Conservation (phyloP, 139 green algal species). For the Monoraphidium neglectum region DNA sequence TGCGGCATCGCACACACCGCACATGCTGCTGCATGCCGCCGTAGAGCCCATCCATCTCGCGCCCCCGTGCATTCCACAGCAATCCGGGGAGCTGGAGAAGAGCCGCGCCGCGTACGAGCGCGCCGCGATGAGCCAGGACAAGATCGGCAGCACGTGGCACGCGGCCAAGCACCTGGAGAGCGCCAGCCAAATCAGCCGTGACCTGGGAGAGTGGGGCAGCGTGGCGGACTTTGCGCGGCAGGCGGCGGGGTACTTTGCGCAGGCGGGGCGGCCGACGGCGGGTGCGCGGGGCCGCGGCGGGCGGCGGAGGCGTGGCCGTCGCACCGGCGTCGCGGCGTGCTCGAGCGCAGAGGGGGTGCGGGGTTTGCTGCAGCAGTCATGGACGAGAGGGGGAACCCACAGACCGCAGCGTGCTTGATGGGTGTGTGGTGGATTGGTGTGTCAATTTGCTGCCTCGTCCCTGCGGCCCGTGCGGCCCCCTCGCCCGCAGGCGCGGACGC, state of each 20-base stretch:
- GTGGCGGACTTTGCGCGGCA: slow-evolving; percentile 46
- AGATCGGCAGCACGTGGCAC: slow-evolving; percentile 71
- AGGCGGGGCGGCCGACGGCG: slow-evolving; percentile 51
- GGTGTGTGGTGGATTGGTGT: no score
- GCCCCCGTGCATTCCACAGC: slow-evolving; percentile 38
- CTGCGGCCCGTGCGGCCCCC: background rate
- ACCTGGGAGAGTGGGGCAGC: slow-evolving; percentile 37
- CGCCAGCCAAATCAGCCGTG: slow-evolving; percentile 35
- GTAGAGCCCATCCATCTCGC: background rate
- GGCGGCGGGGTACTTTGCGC: slow-evolving; percentile 52
- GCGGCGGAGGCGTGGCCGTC: no score
- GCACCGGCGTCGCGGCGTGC: no score
- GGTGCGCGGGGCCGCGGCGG: slow-evolving; percentile 26
- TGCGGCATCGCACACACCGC: background rate
- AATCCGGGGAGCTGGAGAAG: slow-evolving; percentile 50
- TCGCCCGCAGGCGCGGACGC: slow-evolving; percentile 59
- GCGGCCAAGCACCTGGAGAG: slow-evolving; percentile 72
- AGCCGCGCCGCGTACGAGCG: slow-evolving; percentile 66
- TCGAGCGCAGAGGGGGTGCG: background rate
- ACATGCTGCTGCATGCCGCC: background rate
- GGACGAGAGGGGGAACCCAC: no score
- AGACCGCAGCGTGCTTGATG: no score
- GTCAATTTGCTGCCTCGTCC: no score
- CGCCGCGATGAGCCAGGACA: slow-evolving; percentile 68
- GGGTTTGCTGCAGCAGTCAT: no score